Evolutionary conservation across 441 rosid genomes (phyloP).

Genomic region (Gossypium laxum): DNA sequence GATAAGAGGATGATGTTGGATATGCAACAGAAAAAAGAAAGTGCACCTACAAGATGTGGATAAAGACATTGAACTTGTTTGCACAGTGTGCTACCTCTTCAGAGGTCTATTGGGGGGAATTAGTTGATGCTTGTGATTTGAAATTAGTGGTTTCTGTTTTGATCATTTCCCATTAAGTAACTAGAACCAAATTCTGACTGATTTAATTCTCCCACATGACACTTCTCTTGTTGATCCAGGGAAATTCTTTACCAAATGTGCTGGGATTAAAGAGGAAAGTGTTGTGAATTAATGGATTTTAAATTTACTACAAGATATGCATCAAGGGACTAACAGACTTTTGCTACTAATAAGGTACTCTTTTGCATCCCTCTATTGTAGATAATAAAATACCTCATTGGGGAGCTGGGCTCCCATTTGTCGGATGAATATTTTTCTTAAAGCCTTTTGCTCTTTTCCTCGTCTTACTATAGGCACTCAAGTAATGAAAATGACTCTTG

Average conservation of each 20-base stretch:
- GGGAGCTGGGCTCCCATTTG: background rate
- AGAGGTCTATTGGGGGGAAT: background rate
- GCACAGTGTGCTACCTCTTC: background rate
- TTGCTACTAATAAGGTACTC: background rate
- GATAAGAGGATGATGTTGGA: background rate
- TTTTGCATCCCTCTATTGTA: background rate
- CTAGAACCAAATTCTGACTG: background rate
- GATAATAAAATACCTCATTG: background rate
- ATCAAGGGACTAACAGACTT: background rate
- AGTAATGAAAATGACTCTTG: background rate
- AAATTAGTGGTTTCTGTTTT: background rate
- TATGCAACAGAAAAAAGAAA: background rate
- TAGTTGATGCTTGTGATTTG: background rate
- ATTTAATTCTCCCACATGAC: background rate
- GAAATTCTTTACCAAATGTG: background rate
- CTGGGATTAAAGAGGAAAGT: background rate
- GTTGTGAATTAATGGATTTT: background rate
- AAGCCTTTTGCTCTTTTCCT: background rate
- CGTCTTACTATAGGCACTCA: background rate
- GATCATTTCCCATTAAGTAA: background rate
- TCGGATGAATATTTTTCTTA: background rate
- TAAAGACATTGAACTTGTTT: background rate
- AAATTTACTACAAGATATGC: background rate
- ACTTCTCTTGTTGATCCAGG: background rate
- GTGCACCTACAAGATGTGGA: background rate